Evolutionary conservation across 202 grass and related monocot species (phyloP), one percentile per base, ranked within the genome.

Genomic region (Musa balbisiana): DNA sequence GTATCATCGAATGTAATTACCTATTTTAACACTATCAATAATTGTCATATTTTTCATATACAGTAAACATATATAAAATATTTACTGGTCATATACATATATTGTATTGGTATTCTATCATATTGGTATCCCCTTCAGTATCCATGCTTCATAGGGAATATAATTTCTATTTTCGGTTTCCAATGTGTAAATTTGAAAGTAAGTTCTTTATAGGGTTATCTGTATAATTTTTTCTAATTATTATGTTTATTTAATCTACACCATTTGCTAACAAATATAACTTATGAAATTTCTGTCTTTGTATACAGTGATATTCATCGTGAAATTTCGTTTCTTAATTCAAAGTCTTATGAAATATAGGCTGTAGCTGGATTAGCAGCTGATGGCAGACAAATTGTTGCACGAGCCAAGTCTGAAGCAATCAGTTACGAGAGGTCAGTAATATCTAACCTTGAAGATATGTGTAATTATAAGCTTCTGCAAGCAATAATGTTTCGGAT

Each of bases 381-480:
- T 81, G 89, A 96, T 90, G 92, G 89, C 1, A 88, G 92, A 78
- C 89, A 96, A 84, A 90, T 92, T 74, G 89, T 92, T 78, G 62
- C 87, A 72, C 79, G 89, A 76, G 82, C 92, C 19, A 92, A 90
- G 75, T 92, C 83, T 10, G 89, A 96, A 85, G 87, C 92, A 15
- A 78, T 81, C 11, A 92, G 73, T 81, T 96, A 92, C 64, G 89
- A 90, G 73, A 96, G 72, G 92, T 90, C 81, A 76, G 67, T 59
- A 72, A 10, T 12, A 3, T 24, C 13, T 26, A 27, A 68, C 26
- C 26, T 49, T 60, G 51, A 52, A 43, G 33, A 76, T 50, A 53
- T 64, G 11, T 22, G 0, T 26, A 23, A 6, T 62, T 62, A 22
- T 14, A 15, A 52, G n/a, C 13, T 65, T 64, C 55, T 64, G 49